Conservation (phyloP, 2,329 filamentous ascomycete genomes). For the Colletotrichum simmondsii region DNA sequence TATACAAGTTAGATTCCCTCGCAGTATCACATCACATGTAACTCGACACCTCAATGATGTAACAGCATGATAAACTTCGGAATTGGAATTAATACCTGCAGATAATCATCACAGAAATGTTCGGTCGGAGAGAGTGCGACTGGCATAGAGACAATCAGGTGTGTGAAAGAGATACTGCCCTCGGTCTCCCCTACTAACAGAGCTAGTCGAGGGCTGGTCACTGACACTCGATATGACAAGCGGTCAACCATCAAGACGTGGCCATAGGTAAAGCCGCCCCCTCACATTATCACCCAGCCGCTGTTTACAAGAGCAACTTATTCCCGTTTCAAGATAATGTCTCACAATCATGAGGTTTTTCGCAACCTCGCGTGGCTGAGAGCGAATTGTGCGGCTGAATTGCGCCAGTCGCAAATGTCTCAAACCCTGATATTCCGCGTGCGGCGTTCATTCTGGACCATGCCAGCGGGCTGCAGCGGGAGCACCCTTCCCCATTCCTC, state of each 20-base stretch:
- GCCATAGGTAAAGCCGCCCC: background rate
- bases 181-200: background rate
- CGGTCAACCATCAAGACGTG: background rate
- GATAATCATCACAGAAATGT: too few species aligned
- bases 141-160: too few species aligned
- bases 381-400: background rate
- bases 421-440: background rate
- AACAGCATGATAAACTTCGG: too few species aligned
- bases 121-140: too few species aligned
- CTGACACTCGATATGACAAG: rapidly evolving
- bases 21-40: too few species aligned
- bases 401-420: background rate
- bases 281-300: background rate
- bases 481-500: background rate
- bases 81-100: too few species aligned
- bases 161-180: too few species aligned
- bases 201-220: background rate
- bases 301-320: background rate
- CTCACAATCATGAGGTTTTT: background rate
- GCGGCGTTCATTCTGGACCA: background rate
- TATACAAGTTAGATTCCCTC: rapidly evolving
- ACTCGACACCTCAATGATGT: too few species aligned
- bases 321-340: background rate
- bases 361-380: background rate
- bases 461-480: background rate